Conservation (phyloP, 768 basidiomycete genomes). For the Lentinus brumalis region DNA sequence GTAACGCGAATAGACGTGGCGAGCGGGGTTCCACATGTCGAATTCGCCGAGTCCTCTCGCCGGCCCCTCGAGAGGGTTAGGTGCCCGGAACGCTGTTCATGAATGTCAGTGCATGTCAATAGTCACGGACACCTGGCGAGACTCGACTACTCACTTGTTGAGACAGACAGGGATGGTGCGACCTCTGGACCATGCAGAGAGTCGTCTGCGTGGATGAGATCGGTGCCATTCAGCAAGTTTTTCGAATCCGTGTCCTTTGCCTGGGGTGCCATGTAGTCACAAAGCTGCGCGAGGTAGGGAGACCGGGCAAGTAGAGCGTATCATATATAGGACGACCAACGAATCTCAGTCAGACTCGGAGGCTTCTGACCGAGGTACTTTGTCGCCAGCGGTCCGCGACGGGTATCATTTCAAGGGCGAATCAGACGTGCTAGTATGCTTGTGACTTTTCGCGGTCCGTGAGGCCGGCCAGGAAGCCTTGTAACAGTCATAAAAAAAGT, state of each 20-base stretch:
- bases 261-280: slow-evolving; percentile 25
- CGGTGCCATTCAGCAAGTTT: slow-evolving; percentile 38
- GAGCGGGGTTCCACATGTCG: slow-evolving; percentile 49
- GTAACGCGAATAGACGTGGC: slow-evolving; percentile 78
- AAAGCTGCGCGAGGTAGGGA: too few relatives aligned
- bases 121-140: not conserved
- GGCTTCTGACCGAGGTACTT: too few relatives aligned
- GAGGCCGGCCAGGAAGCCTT: too few relatives aligned
- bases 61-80: slow-evolving; percentile 20
- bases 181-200: slow-evolving; percentile 44
- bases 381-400: too few relatives aligned
- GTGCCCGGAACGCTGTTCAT: slow-evolving; percentile 51
- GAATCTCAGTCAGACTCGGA: too few relatives aligned
- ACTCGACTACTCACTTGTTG: slow-evolving; percentile 54
- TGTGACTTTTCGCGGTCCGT: too few relatives aligned
- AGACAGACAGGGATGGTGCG: slow-evolving; percentile 74
- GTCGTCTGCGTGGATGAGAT: slow-evolving; percentile 52
- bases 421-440: too few relatives aligned
- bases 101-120: not conserved
- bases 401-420: too few relatives aligned
- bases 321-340: too few relatives aligned
- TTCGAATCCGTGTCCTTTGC: not conserved
- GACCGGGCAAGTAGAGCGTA: too few relatives aligned
- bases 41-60: slow-evolving; percentile 23
- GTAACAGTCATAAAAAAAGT: too few relatives aligned